Evolutionary conservation across 306 rosid species (phyloP), one percentile per base, ranked within the genome.

Genomic region (Rosa persica): DNA sequence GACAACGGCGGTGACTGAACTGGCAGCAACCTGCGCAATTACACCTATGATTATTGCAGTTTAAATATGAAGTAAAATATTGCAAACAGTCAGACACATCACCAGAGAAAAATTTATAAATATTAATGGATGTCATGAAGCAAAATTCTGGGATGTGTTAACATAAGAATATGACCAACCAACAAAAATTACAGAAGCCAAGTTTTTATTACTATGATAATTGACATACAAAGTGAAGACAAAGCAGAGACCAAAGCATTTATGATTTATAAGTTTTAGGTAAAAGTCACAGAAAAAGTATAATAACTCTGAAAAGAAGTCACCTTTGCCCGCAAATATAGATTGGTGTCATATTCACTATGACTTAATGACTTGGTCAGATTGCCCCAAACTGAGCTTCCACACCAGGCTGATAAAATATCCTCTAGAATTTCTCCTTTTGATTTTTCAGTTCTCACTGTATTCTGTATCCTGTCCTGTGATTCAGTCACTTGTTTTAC

Each of bases 1-100:
- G 84, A 83, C 89, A 88, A 87, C 92, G 82, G 90, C 93, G 20
- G 86, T 78, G 75, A 92, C 89, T 80, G 89, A 80, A 88, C 93
- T 83, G 54, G 89, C 83, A 67, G 95, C 93, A 58, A 95, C 97
- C 98, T 95, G 91, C 70, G 77, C 83, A 79, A 22, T 76, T 83
- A 67, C 75, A 83, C 17, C 25, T 16, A 65, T 66, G 36, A 16
- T n/a, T 10, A 75, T 67, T 25, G 36, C 27, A 16, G 10, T 69
- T 49, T 36, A 60, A 76, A 69, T 25, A 20, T 51, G 20, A 46
- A 66, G 57, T 40, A 76, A 22, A 60, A 17, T 65, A 74, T 2
- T 20, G 11, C 8, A 17, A 67, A 69, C 77, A 43, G 40, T 42
- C 67, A 38, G 27, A 47, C 30, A 49, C 73, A 70, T 57, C 58